Base-by-base conservation (phyloP, 2,329 filamentous ascomycete species). In the Cordyceps cicadae region DNA sequence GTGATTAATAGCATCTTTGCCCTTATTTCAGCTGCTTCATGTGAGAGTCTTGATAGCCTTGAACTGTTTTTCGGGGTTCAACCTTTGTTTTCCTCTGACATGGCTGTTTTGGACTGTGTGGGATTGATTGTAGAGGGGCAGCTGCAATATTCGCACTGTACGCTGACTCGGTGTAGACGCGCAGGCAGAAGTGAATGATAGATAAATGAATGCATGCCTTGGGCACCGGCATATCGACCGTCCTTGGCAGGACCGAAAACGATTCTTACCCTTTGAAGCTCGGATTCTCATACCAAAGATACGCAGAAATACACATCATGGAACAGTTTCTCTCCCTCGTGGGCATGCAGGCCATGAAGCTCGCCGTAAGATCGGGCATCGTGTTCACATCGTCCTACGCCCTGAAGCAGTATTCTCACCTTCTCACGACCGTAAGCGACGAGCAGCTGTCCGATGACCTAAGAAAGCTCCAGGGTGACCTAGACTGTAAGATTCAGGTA, bases 291-390 rank as follows among this genome's bases (percentile, higher is more conserved):
- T 34, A 5, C n/a, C 37, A 11, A 34, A 34, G 15, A 39, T 29
- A 34, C 1, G 19, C 12, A 37, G 34, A 11, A 37, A 39, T 21
- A 45, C 12, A 3, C 12, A 24, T 14, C 48, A 60, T 96, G 91
- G 91, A 96, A 71, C 79, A 79, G 59, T 79, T 85, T 63, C 74
- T 85, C 61, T 69, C 78, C 54, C 73, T 75, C 50, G 71, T 85
- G 62, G 81, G 81, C 63, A 73, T 78, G 54, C 90, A 95, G 76
- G 90, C 90, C 54, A 87, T 95, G 82, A 96, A 91, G 76, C 95
- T 94, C 82, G 92, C 92, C 71, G 92, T 97, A 68, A 81, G 89
- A 54, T 92, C 91, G 19, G 92, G 92, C 54, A 87, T 97, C 66
- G 86, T 89, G 54, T 82, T 96, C 65, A 96, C 92, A 2, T 91